Evolutionary conservation across 1,284 basidiomycete species (phyloP), one percentile per base, ranked within the genome.

Genomic region (Sphaerobolus stellatus): DNA sequence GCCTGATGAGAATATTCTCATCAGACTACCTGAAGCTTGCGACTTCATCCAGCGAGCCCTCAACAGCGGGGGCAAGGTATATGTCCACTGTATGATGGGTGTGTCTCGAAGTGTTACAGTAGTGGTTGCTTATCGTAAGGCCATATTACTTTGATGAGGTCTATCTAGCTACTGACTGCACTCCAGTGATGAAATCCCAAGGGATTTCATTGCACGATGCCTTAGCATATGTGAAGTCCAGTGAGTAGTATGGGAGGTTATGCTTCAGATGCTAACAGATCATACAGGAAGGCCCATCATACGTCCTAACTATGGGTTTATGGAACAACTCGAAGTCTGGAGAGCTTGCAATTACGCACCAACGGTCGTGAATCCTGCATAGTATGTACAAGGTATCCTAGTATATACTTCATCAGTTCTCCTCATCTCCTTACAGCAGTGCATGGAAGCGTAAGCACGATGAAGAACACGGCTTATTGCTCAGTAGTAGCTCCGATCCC

Each of bases 31-130:
- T 2, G 57, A 64, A 13, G 73, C 79, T 13, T 82, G 81, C 63
- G 62, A 60, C 18, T 86, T 85, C 61, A 85, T 86, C 34, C 72
- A 80, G 58, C 56, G 68, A 20, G 80, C 82, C 5, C 59, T 86
- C 36, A 64, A 71, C 5, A 38, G 63, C 4, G 74, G 76, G 30
- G 81, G 81, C 1, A 75, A 67, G 50, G 81, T 90, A 29, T 77
- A 92, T 18, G 84, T 92, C 14, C 89, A 92, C 63, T 92, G 90
- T 68, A 74, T 84, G 16, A 86, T 88, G 74, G 88, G 88, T 9
- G 74, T 90, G 5, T 88, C 83, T 8, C 74, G 88, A 56, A 84
- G 82, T 60, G 72, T 82, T n/a, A 84, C 86, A 4, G 79, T 86
- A 38, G 77, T 85, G 34, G 81, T 81, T 33, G 86, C 83, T 2